phyloP scores from a whole-genome alignment of 805 yeast species.

The Kluyveromyces lactis region DNA sequence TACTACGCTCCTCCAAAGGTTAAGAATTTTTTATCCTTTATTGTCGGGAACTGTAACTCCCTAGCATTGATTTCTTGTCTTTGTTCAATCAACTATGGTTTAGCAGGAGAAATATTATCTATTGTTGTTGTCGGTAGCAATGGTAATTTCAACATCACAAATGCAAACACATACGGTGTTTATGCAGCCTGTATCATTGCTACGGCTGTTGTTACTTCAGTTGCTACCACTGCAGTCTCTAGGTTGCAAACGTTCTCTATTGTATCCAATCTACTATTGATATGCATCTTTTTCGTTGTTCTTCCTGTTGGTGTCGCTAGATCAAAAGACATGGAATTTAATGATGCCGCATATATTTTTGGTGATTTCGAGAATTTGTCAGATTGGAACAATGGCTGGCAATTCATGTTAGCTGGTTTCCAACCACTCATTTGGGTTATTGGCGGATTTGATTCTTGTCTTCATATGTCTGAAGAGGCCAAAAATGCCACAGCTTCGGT shows the following conservation, averaged over 20 bases:
- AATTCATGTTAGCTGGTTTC: slow-evolving; percentile 40
- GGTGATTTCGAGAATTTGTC: slow-evolving; percentile 40
- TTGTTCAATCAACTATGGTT: slow-evolving; percentile 54
- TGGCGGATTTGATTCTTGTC: slow-evolving; percentile 62
- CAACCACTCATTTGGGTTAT: slow-evolving; percentile 69
- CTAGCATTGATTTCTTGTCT: slow-evolving; percentile 51
- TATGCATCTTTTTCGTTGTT: slow-evolving; percentile 47
- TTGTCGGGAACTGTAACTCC: slow-evolving; percentile 54
- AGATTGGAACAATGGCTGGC: slow-evolving; percentile 53
- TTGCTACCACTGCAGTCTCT: slow-evolving; percentile 46
- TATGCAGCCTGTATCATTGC: slow-evolving; percentile 46
- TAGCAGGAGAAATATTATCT: slow-evolving; percentile 44
- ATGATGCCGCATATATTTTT: slow-evolving; percentile 45
- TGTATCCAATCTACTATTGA: slow-evolving; percentile 39
- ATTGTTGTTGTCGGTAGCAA: slow-evolving; percentile 39
- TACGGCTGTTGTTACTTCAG: slow-evolving; percentile 41
- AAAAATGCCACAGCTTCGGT: slow-evolving; percentile 51
- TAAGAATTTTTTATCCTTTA: slow-evolving; percentile 41
- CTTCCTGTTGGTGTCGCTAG: slow-evolving; percentile 45
- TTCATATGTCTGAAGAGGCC: slow-evolving; percentile 71
- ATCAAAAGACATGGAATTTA: slow-evolving; percentile 23
- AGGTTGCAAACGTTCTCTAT: slow-evolving; percentile 50
- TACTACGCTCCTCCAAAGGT: slow-evolving; percentile 45
- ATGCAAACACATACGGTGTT: slow-evolving; percentile 48
- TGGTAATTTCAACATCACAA: slow-evolving; percentile 42